A percentile compares a stretch with the other conserved stretches of the same genome.
phyloP scores from a whole-genome alignment of 2,329 filamentous ascomycete genomes.

The Tolypocladium guangdongense region DNA sequence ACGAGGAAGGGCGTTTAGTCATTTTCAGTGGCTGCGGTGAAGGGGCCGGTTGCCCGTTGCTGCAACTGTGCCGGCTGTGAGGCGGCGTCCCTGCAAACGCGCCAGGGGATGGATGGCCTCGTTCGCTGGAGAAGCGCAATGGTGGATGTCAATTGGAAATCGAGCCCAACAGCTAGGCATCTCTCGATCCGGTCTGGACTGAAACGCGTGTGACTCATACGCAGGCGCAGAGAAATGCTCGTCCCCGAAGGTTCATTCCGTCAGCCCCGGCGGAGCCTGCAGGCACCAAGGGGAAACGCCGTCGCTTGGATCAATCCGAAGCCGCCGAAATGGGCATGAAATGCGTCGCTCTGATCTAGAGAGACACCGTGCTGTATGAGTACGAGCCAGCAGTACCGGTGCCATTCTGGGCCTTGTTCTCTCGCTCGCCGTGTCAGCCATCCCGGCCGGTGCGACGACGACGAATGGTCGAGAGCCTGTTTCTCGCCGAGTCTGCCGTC shows the following conservation, averaged over 20 bases:
- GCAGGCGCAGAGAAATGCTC: conserved; percentile 1
- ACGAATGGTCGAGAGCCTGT: not conserved
- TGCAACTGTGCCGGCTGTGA: not conserved
- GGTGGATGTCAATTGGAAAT: not conserved
- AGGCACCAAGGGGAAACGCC: not conserved
- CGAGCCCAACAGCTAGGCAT: conserved; percentile 7
- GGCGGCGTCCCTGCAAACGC: not conserved
- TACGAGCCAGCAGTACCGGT: no score
- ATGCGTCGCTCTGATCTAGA: not conserved
- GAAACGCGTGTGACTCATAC: conserved; percentile 13
- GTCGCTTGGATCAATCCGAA: not conserved
- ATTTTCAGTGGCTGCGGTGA: not conserved
- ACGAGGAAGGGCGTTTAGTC: not conserved
- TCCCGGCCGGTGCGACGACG: no score
- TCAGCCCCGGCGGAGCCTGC: conserved; percentile 4
- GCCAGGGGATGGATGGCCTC: not conserved
- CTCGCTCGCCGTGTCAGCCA: no score
- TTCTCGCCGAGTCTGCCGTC: not conserved
- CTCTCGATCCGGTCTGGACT: conserved; percentile 3
- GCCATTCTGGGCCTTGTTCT: not conserved
- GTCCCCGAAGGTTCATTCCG: conserved; percentile 9
- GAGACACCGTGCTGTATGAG: not conserved
- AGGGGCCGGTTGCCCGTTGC: not conserved
- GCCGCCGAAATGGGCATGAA: not conserved
- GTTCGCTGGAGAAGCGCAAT: no score